Conservation (phyloP, 2,329 filamentous ascomycete genomes). For the Lecanicillium sp. region DNA sequence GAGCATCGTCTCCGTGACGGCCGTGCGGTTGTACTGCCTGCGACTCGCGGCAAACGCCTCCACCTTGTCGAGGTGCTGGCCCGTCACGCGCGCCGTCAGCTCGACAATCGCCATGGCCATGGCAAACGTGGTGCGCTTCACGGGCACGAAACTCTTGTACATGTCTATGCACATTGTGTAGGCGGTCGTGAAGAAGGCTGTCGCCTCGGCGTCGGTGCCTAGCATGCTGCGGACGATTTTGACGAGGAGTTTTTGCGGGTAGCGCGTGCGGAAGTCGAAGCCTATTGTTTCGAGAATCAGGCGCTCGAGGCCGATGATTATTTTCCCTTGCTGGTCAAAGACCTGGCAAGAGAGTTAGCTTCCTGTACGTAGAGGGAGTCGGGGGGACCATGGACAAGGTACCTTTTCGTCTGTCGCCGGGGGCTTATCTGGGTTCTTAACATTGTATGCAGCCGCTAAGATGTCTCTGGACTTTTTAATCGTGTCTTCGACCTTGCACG, state of each 20-base stretch:
- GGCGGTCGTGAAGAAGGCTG: conserved; percentile 56
- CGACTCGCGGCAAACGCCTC: conserved; percentile 40
- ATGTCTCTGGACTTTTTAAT: conserved; percentile 95
- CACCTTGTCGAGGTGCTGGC: conserved; percentile 43
- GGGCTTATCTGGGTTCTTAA: conserved; percentile 62
- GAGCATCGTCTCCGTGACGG: conserved; percentile 69
- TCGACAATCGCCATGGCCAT: conserved; percentile 79
- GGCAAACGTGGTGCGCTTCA: conserved; percentile 83
- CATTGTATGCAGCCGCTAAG: conserved; percentile 80
- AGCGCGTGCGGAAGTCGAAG: conserved; percentile 87
- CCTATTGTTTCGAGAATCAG: conserved; percentile 87
- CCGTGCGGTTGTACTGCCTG: conserved; percentile 37
- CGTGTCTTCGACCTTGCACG: conserved; percentile 96
- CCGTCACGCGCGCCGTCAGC: conserved; percentile 64
- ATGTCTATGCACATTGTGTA: conserved; percentile 83
- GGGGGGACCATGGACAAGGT: no score
- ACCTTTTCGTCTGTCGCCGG: conserved; percentile 77
- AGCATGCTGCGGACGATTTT: conserved; percentile 64
- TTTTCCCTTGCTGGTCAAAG: conserved; percentile 72
- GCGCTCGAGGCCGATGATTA: conserved; percentile 82
- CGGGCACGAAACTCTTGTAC: conserved; percentile 85
- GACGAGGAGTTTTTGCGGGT: conserved; percentile 76
- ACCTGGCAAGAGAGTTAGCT: conserved; percentile 40
- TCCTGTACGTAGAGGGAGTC: no score
- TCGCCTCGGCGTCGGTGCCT: conserved; percentile 34